phyloP scores from a whole-genome alignment of 305 asterid genomes.

The Caryopteris hybrid region DNA sequence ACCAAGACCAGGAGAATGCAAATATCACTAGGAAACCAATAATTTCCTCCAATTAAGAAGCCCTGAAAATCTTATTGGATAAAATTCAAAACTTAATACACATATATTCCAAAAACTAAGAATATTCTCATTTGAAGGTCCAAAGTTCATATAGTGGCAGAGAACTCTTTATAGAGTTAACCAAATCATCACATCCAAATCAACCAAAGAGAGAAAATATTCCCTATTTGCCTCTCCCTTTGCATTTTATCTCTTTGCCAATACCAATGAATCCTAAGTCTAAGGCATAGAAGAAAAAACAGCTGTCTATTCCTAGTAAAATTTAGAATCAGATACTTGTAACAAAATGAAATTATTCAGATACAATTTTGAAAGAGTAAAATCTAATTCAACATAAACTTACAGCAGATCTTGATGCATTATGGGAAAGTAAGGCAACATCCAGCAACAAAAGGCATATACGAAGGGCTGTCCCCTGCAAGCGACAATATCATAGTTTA shows the following conservation, averaged over 20 bases:
- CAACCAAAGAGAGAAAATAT: neutral
- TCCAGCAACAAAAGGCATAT: slow-evolving; percentile 91
- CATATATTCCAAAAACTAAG: neutral
- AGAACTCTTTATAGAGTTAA: neutral
- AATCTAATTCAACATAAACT: slow-evolving; percentile 25
- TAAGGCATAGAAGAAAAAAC: neutral
- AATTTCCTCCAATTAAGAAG: neutral
- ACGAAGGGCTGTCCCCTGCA: slow-evolving; percentile 84
- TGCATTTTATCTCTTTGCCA: neutral
- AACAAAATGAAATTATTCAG: neutral
- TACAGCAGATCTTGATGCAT: slow-evolving; percentile 77
- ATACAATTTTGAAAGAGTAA: neutral
- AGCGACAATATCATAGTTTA: slow-evolving; percentile 14
- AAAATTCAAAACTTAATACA: neutral
- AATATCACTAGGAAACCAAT: neutral
- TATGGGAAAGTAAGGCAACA: slow-evolving; percentile 66
- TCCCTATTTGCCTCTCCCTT: neutral
- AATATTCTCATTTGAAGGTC: neutral
- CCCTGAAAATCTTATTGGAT: neutral
- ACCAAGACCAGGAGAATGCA: neutral
- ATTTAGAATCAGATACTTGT: neutral
- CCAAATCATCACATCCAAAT: neutral
- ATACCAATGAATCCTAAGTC: neutral
- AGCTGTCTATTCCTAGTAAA: neutral
- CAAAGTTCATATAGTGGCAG: neutral